Evolutionary conservation across 2,329 filamentous ascomycete genomes (phyloP).

Genomic region (Pseudogymnoascus sp.): DNA sequence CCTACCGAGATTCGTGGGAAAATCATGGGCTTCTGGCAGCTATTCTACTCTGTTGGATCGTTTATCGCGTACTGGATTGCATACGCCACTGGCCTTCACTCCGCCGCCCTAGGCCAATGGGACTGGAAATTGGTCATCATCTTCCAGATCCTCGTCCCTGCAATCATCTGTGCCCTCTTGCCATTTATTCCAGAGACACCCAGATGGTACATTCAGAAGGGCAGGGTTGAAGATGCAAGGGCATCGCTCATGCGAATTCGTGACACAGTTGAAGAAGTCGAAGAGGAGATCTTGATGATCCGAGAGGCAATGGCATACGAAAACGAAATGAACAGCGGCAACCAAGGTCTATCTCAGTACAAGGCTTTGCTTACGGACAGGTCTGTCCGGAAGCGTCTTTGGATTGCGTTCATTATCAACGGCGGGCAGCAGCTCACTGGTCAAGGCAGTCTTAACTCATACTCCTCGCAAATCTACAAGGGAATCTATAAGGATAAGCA

Average conservation of each 20-base stretch:
- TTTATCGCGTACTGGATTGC: conserved; percentile 61
- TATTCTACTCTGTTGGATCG: conserved; percentile 57
- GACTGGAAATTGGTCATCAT: conserved; percentile 67
- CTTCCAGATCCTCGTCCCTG: conserved; percentile 60
- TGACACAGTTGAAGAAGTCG: conserved; percentile 55
- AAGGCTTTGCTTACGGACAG: conserved; percentile 58
- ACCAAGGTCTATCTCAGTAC: conserved; percentile 60
- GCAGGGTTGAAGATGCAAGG: conserved; percentile 51
- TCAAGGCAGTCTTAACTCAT: conserved; percentile 64
- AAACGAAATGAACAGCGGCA: conserved; percentile 56
- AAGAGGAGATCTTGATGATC: conserved; percentile 57
- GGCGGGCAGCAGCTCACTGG: conserved; percentile 64
- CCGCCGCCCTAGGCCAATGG: conserved; percentile 53
- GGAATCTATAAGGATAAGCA: conserved; percentile 52
- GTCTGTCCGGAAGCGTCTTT: conserved; percentile 57
- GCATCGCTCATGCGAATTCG: conserved; percentile 51
- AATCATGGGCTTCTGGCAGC: conserved; percentile 64
- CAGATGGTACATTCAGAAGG: conserved; percentile 59
- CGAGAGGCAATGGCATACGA: conserved; percentile 63
- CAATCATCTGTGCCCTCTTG: conserved; percentile 51
- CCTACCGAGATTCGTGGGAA: conserved; percentile 56
- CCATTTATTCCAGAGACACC: conserved; percentile 62
- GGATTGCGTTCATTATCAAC: conserved; percentile 58
- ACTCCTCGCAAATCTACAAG: conserved; percentile 67
- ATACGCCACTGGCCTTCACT: conserved; percentile 51